Evolutionary conservation across 2,329 filamentous ascomycete genomes (phyloP), one percentile per base, ranked within the genome.

Genomic region (Apiospora malaysiana): DNA sequence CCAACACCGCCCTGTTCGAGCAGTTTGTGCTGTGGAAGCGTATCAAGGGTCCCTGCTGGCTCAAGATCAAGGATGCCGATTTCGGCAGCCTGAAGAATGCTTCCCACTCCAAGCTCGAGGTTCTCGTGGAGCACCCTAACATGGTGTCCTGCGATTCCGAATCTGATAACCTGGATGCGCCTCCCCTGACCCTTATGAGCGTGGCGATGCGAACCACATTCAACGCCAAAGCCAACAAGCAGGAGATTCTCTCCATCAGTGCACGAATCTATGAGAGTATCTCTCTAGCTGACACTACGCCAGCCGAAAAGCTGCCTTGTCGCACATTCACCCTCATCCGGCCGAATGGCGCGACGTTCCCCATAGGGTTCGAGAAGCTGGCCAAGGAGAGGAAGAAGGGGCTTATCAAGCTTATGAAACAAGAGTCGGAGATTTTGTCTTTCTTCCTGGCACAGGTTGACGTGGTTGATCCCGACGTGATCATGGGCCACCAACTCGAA

Each of bases 21-120:
- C 96, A 99, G 77, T 99, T 99, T 79, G 96, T 99, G 25, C 87
- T 99, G 6, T 98, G 95, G 93, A 98, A 98, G 84, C 97, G 97
- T 79, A 93, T 99, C 76, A 99, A 98, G 95, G 96, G 96, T 1
- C 96, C 96, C 42, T 98, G 96, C 81, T 99, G 96, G 96, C 88
- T 99, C 65, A 95, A 92, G 79, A 96, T 99, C 70, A 89, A 94
- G 74, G 92, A 93, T 75, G 93, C 93, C 42, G 91, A 98, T 80
- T 98, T 97, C 79, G 88, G 88, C 23, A 86, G 92, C 7, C 87
- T 98, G 75, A 95, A 94, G 81, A 98, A 98, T 76, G 93, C 94
- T 14, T 99, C 96, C 0, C 96, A 97, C 89, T 98, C 96, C 86
- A 98, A 98, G 82, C 89, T 99, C 14, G 96, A 99, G 82, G 91